Evolutionary conservation across 495 filamentous ascomycete species (phyloP).

Genomic region (Aspergillus leporis): DNA sequence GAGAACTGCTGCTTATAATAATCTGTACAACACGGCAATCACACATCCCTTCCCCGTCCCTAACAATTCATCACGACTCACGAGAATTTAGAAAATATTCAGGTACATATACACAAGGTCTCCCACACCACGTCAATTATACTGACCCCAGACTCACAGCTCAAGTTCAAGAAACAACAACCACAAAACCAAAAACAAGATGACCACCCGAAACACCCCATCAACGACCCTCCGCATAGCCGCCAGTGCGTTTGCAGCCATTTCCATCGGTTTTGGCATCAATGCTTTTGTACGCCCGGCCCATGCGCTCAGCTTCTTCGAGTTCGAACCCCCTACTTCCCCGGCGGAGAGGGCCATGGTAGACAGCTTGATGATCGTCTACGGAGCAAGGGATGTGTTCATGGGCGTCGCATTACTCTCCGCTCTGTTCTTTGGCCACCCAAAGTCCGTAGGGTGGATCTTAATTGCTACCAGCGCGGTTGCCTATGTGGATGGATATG

Average conservation of each 20-base stretch:
- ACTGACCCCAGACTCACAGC: too few relatives aligned
- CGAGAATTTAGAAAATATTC: too few relatives aligned
- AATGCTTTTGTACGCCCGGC: constrained; percentile 46
- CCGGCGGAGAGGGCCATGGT: constrained; percentile 33
- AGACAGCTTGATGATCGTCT: constrained; percentile 46
- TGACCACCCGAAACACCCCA: constrained; percentile 20
- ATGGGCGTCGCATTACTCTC: constrained; percentile 50
- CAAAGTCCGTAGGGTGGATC: constrained; percentile 46
- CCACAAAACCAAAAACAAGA: too few relatives aligned
- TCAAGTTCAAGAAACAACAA: too few relatives aligned
- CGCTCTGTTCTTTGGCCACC: constrained; percentile 36
- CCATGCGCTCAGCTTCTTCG: constrained; percentile 49
- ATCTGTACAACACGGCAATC: too few relatives aligned
- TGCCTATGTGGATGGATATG: constrained; percentile 47
- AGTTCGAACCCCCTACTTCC: constrained; percentile 34
- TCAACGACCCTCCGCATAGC: constrained; percentile 12
- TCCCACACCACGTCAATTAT: too few relatives aligned
- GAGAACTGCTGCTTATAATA: too few relatives aligned
- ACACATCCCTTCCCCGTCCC: too few relatives aligned
- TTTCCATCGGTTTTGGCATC: constrained; percentile 49
- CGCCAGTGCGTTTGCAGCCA: constrained; percentile 40
- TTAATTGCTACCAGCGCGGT: constrained; percentile 43
- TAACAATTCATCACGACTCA: too few relatives aligned
- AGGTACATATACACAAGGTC: too few relatives aligned
- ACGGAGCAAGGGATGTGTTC: constrained; percentile 55